phyloP scores from a whole-genome alignment of 768 basidiomycete genomes.

The Podaxis sp. region DNA sequence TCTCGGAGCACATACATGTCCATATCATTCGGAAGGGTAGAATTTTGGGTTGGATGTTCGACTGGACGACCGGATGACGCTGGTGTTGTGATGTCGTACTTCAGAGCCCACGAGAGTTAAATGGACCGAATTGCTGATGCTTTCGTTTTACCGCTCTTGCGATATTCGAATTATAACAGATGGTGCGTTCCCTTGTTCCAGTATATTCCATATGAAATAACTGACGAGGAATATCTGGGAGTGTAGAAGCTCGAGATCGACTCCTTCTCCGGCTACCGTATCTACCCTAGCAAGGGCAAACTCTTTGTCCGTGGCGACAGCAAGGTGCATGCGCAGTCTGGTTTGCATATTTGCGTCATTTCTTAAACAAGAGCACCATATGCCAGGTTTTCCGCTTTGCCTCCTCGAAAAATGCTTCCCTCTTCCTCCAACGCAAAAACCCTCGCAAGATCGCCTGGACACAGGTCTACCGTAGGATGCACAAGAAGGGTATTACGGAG shows the following conservation, averaged over 20 bases:
- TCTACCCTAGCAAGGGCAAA: slow-evolving; percentile 98
- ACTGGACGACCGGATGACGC: slow-evolving; percentile 34
- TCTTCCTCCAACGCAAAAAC: slow-evolving; percentile 99
- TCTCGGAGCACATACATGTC: not conserved
- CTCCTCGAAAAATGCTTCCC: slow-evolving; percentile 88
- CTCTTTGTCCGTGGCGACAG: slow-evolving; percentile 94
- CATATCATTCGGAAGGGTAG: slow-evolving; percentile 14
- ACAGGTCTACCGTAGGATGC: slow-evolving; percentile 89
- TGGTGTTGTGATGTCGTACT: not conserved
- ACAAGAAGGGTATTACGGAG: slow-evolving; percentile 99
- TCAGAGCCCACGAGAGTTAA: not conserved
- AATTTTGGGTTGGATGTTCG: slow-evolving; percentile 41
- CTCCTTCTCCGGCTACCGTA: slow-evolving; percentile 94
- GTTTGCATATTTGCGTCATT: not conserved
- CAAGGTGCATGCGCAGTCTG: slow-evolving; percentile 58
- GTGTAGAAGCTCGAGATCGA: slow-evolving; percentile 96
- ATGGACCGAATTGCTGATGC: slow-evolving; percentile 15
- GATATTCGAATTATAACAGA: slow-evolving; percentile 26
- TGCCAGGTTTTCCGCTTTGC: slow-evolving; percentile 92
- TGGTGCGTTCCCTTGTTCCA: slow-evolving; percentile 32
- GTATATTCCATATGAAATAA: not conserved
- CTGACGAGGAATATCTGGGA: slow-evolving; percentile 23
- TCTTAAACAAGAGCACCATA: not conserved
- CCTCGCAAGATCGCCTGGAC: slow-evolving; percentile 99
- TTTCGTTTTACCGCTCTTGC: slow-evolving; percentile 14